Evolutionary conservation across 306 rosid genomes (phyloP), one percentile per base, ranked within the genome.

Genomic region (Rosa multiflora): DNA sequence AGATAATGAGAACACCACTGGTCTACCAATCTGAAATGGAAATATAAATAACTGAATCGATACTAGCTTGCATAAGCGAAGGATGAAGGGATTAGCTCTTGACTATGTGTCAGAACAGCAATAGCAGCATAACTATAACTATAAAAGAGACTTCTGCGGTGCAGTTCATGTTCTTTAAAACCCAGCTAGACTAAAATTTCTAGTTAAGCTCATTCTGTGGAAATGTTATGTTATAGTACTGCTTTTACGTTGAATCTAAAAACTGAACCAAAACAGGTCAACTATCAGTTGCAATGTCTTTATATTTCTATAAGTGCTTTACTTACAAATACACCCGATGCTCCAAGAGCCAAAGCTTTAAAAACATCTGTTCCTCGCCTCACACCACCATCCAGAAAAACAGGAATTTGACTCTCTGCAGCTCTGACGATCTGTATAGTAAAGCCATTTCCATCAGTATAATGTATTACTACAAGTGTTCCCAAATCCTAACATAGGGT

Each of bases 351-450:
- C 83, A 95, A 86, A 70, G 99, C 98, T 85, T 95, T 95, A 81
- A 95, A 95, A 32, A 95, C 97, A 79, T 95, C 99, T 4, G 97
- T 95, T 85, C 99, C 99, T 78, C 98, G 95, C n/a, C 94, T 92
- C 1, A 95, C 94, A 62, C 99, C 99, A 29, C 99, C 98, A 61
- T 95, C 99, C 87, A 95, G 67, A 76, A 95, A 92, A 6, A 95
- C 97, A 17, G 99, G 99, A 88, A 92, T 15, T 35, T 85, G 89
- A 2, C 99, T 98, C 82, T 88, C 91, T 75, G 96, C 98, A 75
- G 96, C 99, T 90, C 91, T 88, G 21, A 95, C 99, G 14, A 95
- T 98, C 99, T 95, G 23, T 59, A 77, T 18, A 8, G 56, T 13
- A 51, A 55, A 32, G 49, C 78, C 52, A 70, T 32, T 32, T 32